Evolutionary conservation across 345 rosid genomes (phyloP).

Genomic region (Populus pruinosa): DNA sequence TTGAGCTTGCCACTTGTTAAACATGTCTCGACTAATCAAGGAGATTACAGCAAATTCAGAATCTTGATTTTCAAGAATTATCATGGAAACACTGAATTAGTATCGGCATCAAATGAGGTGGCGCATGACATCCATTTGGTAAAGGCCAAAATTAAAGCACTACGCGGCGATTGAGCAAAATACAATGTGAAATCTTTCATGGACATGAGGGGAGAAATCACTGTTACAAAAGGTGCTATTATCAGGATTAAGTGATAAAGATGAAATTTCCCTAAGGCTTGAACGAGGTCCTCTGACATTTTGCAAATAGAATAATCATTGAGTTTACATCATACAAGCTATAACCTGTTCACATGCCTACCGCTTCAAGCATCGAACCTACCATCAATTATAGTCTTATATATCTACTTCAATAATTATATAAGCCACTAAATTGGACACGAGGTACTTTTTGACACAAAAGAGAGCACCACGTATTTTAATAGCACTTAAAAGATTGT

Average conservation of each 20-base stretch:
- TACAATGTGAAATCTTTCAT: not conserved
- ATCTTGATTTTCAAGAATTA: slow-evolving; percentile 1
- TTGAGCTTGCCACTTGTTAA: slow-evolving; percentile 37
- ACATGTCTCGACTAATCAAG: slow-evolving; percentile 49
- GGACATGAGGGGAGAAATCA: not conserved
- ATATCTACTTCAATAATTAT: slow-evolving; percentile 2
- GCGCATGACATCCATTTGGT: not conserved
- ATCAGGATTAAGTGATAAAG: too few species aligned
- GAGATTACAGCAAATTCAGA: slow-evolving; percentile 24
- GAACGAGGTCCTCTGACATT: slow-evolving; percentile 8
- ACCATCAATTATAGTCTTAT: not conserved
- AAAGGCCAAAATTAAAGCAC: not conserved
- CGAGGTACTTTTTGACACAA: slow-evolving; percentile 22
- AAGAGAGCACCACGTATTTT: not conserved
- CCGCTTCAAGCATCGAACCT: slow-evolving; percentile 5
- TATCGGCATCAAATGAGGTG: not conserved
- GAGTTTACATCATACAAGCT: not conserved
- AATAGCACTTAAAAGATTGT: slow-evolving; percentile 5
- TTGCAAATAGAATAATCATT: slow-evolving; percentile 4
- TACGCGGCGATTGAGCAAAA: not conserved
- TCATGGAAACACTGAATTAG: not conserved
- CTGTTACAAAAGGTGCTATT: not conserved
- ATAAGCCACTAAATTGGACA: slow-evolving; percentile 13
- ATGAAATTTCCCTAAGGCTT: not conserved
- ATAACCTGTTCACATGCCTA: slow-evolving; percentile 14